Evolutionary conservation across 495 filamentous ascomycete genomes (phyloP).

Genomic region (Schizothecium vesticola): DNA sequence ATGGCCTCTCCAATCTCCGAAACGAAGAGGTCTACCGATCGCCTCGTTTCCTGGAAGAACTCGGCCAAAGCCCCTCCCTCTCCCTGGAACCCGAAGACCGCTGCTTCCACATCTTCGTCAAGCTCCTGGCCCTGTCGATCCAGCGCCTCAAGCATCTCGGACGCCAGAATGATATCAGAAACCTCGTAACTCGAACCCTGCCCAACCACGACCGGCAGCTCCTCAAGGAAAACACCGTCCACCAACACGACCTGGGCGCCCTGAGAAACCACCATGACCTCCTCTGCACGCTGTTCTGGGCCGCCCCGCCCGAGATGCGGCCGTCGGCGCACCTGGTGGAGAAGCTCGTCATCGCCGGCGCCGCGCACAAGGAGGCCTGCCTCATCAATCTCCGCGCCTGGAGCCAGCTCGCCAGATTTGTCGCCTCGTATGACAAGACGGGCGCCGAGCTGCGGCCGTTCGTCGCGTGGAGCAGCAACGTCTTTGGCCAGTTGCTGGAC

Average conservation of each 20-base stretch:
- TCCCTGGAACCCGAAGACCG: slow-evolving; percentile 61
- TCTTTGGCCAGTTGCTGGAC: slow-evolving; percentile 44
- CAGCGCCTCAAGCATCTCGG: slow-evolving; percentile 53
- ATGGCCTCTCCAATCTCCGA: slow-evolving; percentile 63
- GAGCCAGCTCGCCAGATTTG: slow-evolving; percentile 70
- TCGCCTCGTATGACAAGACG: slow-evolving; percentile 57
- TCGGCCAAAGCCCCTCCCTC: slow-evolving; percentile 58
- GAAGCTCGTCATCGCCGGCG: slow-evolving; percentile 70
- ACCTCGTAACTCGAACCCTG: slow-evolving; percentile 70
- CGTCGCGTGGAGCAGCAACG: slow-evolving; percentile 60
- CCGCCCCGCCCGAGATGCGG: slow-evolving; percentile 63
- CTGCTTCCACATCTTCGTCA: slow-evolving; percentile 92
- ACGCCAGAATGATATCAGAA: slow-evolving; percentile 66
- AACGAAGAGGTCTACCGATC: slow-evolving; percentile 75
- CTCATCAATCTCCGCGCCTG: slow-evolving; percentile 77
- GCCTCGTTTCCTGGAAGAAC: slow-evolving; percentile 69
- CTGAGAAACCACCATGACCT: slow-evolving; percentile 92
- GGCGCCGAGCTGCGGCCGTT: slow-evolving; percentile 51
- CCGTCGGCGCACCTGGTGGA: slow-evolving; percentile 67
- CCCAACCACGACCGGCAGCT: slow-evolving; percentile 87
- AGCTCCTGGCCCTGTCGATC: slow-evolving; percentile 69
- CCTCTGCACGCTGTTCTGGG: slow-evolving; percentile 83
- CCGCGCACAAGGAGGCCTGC: slow-evolving; percentile 80
- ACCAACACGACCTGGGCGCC: slow-evolving; percentile 72
- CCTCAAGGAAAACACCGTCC: slow-evolving; percentile 72